Base-by-base conservation (phyloP, 305 asterid genomes). In the Rubia balearica region DNA sequence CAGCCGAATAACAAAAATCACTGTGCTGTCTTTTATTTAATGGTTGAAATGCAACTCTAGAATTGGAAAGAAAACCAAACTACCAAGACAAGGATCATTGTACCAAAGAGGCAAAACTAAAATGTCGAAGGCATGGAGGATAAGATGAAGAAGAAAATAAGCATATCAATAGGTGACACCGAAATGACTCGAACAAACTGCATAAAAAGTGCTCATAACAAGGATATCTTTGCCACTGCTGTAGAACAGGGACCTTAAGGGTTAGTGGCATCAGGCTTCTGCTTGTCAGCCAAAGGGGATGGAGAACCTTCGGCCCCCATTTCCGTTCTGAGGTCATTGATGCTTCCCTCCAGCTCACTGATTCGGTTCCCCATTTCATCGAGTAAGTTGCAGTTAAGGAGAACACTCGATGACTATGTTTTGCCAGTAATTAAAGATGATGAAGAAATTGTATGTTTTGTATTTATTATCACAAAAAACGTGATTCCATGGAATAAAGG, bases 281-380 rank as follows among this genome's bases (percentile, higher is more conserved):
- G 57, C 45, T 53, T 48, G 68, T 65, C 5, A 2, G 77, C 22
- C 62, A 67, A 48, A 53, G 70, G 68, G 51, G 74, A 49, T 53
- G 78, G 61, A 68, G 75, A 61, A 10, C 79, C 82, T 13, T 75
- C 76, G 8, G 59, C 64, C 21, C 72, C 77, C 71, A 79, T 65
- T 38, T 68, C 77, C 33, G 77, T 24, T 49, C 71, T 61, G 21
- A 78, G 76, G 9, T 71, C 74, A 53, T 78, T 76, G 30, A 80
- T 80, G 73, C 77, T 74, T 56, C 62, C 71, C 75, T 76, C 83
- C 76, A 76, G 61, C 48, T 76, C 72, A 70, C 56, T 65, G 71
- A 73, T 76, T 60, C 72, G 67, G 62, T 48, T 65, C 66, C 75
- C 83, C 81, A 70, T 76, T 24, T 72, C 76, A 60, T 65, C 77